Base-by-base conservation (phyloP, 495 filamentous ascomycete species). In the Penicillium nucicola region DNA sequence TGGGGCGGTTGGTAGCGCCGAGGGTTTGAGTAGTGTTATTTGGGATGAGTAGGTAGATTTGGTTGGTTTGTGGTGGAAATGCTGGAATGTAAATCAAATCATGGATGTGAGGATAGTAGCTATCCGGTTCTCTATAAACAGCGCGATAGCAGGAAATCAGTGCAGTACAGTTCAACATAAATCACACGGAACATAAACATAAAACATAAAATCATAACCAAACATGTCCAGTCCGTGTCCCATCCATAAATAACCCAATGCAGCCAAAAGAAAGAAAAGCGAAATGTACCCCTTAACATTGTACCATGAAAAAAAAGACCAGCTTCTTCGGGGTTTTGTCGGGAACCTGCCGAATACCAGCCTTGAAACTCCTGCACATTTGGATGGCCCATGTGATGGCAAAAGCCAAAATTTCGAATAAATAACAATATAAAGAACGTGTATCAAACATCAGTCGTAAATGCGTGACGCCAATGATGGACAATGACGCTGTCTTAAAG, bases 21-120 rank as follows among this genome's bases (percentile, higher is more conserved):
- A 63, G 13, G 71, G 73, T 0, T 47, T 85, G 45, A 85, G 77
- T 40, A 77, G 77, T 60, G 78, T 83, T 14, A 71, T 86, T 49
- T 88, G 84, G 75, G 75, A 76, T 45, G 82, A 88, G 65, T 76
- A 70, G 22, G 64, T 76, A 68, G 18, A 56, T 45, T 22, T 10
- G 12, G 5, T 5, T 22, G 2, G 20, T 22, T 5, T 22, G 20
- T 22, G 20, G 20, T 22, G 20, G 20, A 22, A 22, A 22, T 22
- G 20, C 5, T 22, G 20, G 20, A 22, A 22, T 6, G 44, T 37
- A 42, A 42, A 37, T 23, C 25, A 46, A 35, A 43, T 28, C 48
- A 37, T 31, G 45, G 13, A 35, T 45, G 13, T 5, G 31, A 33
- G 42, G 17, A 22, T 32, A 11, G 10, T 17, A 23, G 18, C 25